Evolutionary conservation across 768 basidiomycete genomes (phyloP), one percentile per base, ranked within the genome.

Genomic region (Calvatia gigantea): DNA sequence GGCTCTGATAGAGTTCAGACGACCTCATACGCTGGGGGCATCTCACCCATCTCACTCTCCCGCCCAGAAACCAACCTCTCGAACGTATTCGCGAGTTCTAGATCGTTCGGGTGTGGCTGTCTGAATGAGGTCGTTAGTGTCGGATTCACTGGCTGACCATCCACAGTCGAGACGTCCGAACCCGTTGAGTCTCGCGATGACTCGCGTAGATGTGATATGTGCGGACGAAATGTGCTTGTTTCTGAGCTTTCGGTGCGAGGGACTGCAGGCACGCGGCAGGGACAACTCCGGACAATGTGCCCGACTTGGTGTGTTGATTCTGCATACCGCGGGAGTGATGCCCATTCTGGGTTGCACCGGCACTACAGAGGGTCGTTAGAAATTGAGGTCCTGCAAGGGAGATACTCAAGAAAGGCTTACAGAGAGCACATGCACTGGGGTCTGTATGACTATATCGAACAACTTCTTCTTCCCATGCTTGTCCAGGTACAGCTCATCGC

Each of bases 401-500:
- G 27, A 15, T 32, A 47, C 21, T 8, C 8, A 11, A 12, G 7
- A 3, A 23, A 47, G 12, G 17, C 88, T 74, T 58, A 92, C 91
- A 15, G 94, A 94, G 50, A 97, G 82, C 46, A 98, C 84, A 53
- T 91, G 86, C 33, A 97, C 79, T 0, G 94, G 93, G 0, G 85
- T 85, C 66, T 93, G 87, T 57, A 95, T 82, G 27, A 89, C 83
- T 61, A 95, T 91, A 67, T 94, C 94, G 67, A 88, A 93, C 63
- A 91, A 68, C 71, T 91, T 96, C 60, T 83, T 79, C 69, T 81
- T 87, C 32, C 89, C 88, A 32, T 77, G 75, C 67, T 85, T 86
- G 65, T 91, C 89, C 2, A 85, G 51, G 14, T 76, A 73, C 19
- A 66, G 61, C 62, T 91, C 86, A 59, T 92, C 91, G 3, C 89